These are phyloP conservation scores for Crithidia thermophila DNA, from an alignment of 208 protist species.

Conservation along the genomic window DNA sequence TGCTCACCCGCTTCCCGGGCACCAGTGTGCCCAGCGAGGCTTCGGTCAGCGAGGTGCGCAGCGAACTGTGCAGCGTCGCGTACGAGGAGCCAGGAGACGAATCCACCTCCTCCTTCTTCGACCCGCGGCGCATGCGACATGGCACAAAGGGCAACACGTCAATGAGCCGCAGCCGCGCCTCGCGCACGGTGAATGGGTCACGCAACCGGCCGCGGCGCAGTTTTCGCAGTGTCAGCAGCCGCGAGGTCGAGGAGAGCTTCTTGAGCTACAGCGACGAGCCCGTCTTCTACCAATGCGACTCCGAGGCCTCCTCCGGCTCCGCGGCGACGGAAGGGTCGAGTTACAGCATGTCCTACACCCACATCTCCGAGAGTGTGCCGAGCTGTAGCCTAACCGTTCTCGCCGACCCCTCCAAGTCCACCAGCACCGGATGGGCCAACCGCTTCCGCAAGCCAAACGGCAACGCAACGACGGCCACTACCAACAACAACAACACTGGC, in stretches of 20 bases:
- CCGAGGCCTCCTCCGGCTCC: slow-evolving; percentile 22
- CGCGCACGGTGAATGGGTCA: slow-evolving; percentile 14
- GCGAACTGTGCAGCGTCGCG: slow-evolving; percentile 50
- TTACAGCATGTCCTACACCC: slow-evolving; percentile 41
- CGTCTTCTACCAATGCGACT: slow-evolving; percentile 49
- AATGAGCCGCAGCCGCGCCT: slow-evolving; percentile 25
- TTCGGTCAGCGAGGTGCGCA: slow-evolving; percentile 59
- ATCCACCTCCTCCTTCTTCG: slow-evolving; percentile 47
- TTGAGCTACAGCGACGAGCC: slow-evolving; percentile 53
- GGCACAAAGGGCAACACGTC: slow-evolving; percentile 23
- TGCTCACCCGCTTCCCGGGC: slow-evolving; percentile 46
- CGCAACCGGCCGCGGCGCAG: slow-evolving; percentile 18
- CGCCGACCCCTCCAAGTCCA: slow-evolving; percentile 33
- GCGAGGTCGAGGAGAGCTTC: slow-evolving; percentile 34
- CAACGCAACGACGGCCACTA: slow-evolving; percentile 11
- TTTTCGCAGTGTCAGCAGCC: slow-evolving; percentile 31
- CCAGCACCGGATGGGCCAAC: slow-evolving; percentile 18
- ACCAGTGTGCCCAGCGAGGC: slow-evolving; percentile 56
- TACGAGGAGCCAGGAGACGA: slow-evolving; percentile 34
- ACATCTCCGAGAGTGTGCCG: slow-evolving; percentile 72
- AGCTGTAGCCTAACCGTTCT: slow-evolving; percentile 72
- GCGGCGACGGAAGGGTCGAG: slow-evolving; percentile 30
- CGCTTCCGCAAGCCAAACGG: slow-evolving; percentile 22
- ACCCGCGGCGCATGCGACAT: slow-evolving; percentile 26
- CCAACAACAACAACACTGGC: slow-evolving; percentile 1